phyloP scores from a whole-genome alignment of 495 filamentous ascomycete species.

The Penicillium pancosmium region DNA sequence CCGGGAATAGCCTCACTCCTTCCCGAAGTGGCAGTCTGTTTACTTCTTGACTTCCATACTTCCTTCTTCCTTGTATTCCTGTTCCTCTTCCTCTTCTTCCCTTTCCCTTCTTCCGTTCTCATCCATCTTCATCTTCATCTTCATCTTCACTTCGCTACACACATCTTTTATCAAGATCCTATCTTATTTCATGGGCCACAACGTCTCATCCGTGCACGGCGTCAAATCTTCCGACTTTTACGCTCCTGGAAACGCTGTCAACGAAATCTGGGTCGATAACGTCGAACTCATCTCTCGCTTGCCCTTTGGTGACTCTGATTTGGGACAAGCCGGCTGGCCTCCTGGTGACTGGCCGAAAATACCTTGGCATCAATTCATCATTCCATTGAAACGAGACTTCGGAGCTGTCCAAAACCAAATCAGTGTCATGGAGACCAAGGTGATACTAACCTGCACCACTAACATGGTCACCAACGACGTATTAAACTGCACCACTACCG shows the following conservation, averaged over 20 bases:
- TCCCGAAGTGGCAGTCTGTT: too few species aligned
- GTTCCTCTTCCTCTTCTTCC: background rate
- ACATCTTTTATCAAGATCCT: background rate
- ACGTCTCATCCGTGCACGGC: conserved; percentile 34
- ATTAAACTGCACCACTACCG: too few species aligned
- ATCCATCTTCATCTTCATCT: background rate
- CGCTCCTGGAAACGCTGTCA: conserved; percentile 40
- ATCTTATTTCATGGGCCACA: conserved; percentile 33
- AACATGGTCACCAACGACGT: too few species aligned
- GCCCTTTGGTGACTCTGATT: conserved; percentile 41
- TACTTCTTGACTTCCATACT: background rate
- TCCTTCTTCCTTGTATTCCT: too few species aligned
- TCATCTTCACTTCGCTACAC: background rate
- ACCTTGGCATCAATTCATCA: conserved; percentile 47
- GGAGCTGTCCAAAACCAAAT: background rate
- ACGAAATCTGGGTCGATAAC: conserved; percentile 42
- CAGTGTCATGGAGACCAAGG: background rate
- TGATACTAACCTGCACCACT: too few species aligned
- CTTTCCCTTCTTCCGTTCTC: too few species aligned
- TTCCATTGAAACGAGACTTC: conserved; percentile 37
- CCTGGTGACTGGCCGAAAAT: conserved; percentile 36
- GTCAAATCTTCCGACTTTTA: conserved; percentile 39
- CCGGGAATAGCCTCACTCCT: too few species aligned
- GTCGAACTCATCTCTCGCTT: conserved; percentile 42
- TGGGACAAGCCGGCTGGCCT: conserved; percentile 40